These are phyloP conservation scores for Macrolepiota fuliginosa DNA, from an alignment of 768 basidiomycete species.

Conservation along the genomic window DNA sequence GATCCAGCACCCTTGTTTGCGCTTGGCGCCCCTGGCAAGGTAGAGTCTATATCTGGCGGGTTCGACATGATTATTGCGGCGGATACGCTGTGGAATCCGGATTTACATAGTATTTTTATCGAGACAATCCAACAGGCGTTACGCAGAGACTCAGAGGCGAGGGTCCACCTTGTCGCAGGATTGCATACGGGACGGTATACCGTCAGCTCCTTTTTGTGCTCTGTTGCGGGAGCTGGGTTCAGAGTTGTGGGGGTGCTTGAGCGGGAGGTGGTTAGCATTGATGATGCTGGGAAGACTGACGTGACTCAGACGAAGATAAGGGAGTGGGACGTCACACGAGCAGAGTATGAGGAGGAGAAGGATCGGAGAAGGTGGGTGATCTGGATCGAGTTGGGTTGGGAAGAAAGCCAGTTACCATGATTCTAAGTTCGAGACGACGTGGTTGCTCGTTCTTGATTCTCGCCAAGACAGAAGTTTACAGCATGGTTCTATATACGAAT, in stretches of 20 bases:
- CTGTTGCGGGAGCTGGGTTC: constrained; percentile 39
- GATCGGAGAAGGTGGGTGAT: constrained; percentile 72
- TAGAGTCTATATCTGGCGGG: constrained; percentile 19
- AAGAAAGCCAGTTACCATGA: neutral
- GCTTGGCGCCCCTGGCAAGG: constrained; percentile 19
- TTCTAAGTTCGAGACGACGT: too few relatives aligned
- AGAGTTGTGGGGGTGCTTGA: constrained; percentile 45
- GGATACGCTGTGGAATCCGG: constrained; percentile 78
- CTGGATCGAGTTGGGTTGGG: constrained; percentile 50
- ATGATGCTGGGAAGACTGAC: constrained; percentile 19
- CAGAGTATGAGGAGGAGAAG: constrained; percentile 57
- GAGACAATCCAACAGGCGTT: constrained; percentile 50
- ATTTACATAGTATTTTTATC: constrained; percentile 53
- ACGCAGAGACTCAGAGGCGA: constrained; percentile 37
- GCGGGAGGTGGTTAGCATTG: constrained; percentile 32
- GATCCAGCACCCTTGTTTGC: constrained; percentile 28
- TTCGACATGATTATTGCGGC: constrained; percentile 72
- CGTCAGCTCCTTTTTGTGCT: constrained; percentile 55
- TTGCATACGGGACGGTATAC: constrained; percentile 77
- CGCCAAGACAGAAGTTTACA: too few relatives aligned
- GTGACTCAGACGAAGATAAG: constrained; percentile 23
- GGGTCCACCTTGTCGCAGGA: constrained; percentile 68
- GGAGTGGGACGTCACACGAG: constrained; percentile 48
- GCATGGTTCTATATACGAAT: too few relatives aligned
- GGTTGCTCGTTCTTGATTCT: too few relatives aligned